Evolutionary conservation across 257 asterid species (phyloP).

Genomic region (Penstemon eatonii): DNA sequence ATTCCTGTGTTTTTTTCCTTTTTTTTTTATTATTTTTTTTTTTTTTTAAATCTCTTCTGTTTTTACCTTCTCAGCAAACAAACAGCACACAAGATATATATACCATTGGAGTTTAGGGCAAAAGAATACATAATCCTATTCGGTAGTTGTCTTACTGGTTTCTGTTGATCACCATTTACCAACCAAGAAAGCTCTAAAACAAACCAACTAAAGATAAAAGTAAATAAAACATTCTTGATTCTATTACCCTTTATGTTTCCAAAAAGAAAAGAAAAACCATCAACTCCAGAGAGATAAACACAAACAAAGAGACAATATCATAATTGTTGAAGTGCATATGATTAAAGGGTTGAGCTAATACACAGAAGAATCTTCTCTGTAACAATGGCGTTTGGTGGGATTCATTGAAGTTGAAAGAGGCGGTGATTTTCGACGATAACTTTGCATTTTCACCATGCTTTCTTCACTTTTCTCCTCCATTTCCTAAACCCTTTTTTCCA

Average conservation of each 20-base stretch:
- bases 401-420: constrained; percentile 13
- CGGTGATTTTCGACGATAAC: constrained; percentile 24
- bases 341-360: constrained; percentile 14
- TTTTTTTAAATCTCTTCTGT: too few relatives aligned
- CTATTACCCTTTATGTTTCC: not conserved
- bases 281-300: not conserved
- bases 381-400: constrained; percentile 38
- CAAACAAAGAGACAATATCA: not conserved
- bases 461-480: constrained; percentile 34
- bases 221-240: not conserved
- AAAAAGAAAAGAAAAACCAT: not conserved
- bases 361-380: constrained; percentile 34
- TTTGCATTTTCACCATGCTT: constrained; percentile 38
- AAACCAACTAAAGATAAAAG: not conserved
- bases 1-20: too few relatives aligned
- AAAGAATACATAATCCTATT: too few relatives aligned
- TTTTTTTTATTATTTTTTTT: too few relatives aligned
- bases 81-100: too few relatives aligned
- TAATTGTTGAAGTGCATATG: not conserved
- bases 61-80: too few relatives aligned
- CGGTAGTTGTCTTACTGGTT: not conserved
- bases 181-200: not conserved
- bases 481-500: not conserved
- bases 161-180: not conserved
- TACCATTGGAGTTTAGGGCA: too few relatives aligned